phyloP scores from a whole-genome alignment of 2,329 filamentous ascomycete genomes.

The Daldinia sp. region DNA sequence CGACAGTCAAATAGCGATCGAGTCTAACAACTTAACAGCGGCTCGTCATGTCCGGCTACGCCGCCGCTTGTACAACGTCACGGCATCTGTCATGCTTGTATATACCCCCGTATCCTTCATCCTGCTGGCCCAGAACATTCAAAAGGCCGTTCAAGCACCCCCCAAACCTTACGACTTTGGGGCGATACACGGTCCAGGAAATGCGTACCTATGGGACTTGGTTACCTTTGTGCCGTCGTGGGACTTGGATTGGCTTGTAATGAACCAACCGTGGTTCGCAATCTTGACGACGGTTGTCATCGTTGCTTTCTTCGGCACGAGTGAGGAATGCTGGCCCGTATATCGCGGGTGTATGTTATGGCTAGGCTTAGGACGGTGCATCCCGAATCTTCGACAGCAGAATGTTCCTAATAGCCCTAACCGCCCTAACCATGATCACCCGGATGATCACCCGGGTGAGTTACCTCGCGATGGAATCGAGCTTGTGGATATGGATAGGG shows the following conservation, averaged over 20 bases:
- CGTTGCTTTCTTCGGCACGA: constrained; percentile 64
- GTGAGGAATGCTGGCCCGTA: constrained; percentile 60
- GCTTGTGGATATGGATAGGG: background rate
- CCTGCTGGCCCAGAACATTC: constrained; percentile 54
- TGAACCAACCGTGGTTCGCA: constrained; percentile 60
- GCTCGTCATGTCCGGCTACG: constrained; percentile 57
- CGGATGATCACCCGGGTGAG: background rate
- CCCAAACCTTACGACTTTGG: constrained; percentile 52
- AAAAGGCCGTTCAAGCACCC: constrained; percentile 35
- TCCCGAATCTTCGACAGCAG: constrained; percentile 2
- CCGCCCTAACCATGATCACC: background rate
- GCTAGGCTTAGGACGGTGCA: constrained; percentile 25
- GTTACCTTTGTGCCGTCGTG: constrained; percentile 57
- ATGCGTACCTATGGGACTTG: constrained; percentile 55
- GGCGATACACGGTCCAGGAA: constrained; percentile 53
- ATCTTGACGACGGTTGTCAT: constrained; percentile 58
- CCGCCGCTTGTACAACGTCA: constrained; percentile 64
- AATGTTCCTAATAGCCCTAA: background rate
- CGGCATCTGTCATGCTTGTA: constrained; percentile 59
- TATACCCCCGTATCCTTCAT: constrained; percentile 59
- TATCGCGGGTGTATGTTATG: constrained; percentile 50
- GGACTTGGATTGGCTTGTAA: constrained; percentile 49
- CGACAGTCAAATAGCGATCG: constrained; percentile 51
- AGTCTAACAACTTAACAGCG: constrained; percentile 51
- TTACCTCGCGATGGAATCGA: constrained; percentile 15